A percentile compares a stretch with the other conserved stretches of the same genome.
Conservation (phyloP, 129 eudicot species). For the Lactuca saligna region DNA sequence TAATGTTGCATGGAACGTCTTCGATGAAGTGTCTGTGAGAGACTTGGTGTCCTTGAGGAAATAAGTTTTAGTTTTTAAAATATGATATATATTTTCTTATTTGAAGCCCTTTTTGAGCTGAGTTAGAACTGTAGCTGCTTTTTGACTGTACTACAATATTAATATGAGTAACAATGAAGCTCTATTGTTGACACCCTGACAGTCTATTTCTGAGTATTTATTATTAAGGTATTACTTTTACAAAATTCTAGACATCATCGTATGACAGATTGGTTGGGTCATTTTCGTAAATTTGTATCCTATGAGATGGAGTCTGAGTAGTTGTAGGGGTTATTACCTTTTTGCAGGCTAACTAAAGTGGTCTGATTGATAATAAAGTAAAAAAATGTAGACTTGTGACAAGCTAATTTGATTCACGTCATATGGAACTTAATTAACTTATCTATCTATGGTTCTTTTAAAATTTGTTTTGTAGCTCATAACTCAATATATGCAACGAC, state of each 20-base stretch:
- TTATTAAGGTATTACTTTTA: slow-evolving; percentile 8
- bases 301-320: slow-evolving; percentile 11
- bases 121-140: slow-evolving; percentile 16
- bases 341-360: not conserved
- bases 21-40: slow-evolving; percentile 56
- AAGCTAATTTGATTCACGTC: not conserved
- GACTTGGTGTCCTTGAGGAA: slow-evolving; percentile 73
- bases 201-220: slow-evolving; percentile 1
- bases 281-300: slow-evolving; percentile 13
- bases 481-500: no score
- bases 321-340: not conserved
- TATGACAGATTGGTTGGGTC: not conserved
- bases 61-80: slow-evolving; percentile 9
- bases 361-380: not conserved
- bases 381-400: not conserved
- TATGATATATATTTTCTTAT: not conserved
- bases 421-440: not conserved
- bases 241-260: slow-evolving; percentile 1
- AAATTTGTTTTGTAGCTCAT: not conserved
- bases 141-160: not conserved
- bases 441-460: not conserved
- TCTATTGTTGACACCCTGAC: slow-evolving; percentile 10
- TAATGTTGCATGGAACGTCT: slow-evolving; percentile 53
- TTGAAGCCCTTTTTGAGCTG: slow-evolving; percentile 18
- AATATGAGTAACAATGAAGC: slow-evolving; percentile 19